Conservation (phyloP, 768 basidiomycete species). For the Hypholoma sublateritium region DNA sequence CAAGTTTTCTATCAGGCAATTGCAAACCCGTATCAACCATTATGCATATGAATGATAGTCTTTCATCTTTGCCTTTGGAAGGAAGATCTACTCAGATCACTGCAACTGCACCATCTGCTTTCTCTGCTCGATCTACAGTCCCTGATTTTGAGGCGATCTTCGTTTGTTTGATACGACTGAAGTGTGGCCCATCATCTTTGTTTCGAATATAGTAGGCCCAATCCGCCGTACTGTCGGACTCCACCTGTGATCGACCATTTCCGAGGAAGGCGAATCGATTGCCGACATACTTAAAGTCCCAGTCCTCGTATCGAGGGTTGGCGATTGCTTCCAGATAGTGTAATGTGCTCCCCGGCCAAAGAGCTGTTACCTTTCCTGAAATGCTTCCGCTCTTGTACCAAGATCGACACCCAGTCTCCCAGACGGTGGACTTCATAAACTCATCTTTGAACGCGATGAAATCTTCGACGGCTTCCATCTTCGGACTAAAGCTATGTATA, state of each 20-base stretch:
- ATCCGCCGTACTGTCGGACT: constrained; percentile 26
- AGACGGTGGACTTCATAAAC: constrained; percentile 34
- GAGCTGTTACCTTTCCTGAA: constrained; percentile 26
- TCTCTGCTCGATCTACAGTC: background rate
- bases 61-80: too few species aligned
- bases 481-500: constrained; percentile 34
- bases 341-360: constrained; percentile 31
- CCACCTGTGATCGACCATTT: constrained; percentile 29
- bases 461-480: constrained; percentile 32
- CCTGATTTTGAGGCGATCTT: constrained; percentile 2
- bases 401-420: constrained; percentile 28
- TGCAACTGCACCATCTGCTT: too few species aligned
- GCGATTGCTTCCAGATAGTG: constrained; percentile 29
- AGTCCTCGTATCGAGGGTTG: constrained; percentile 30
- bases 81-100: too few species aligned
- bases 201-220: constrained; percentile 27
- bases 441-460: constrained; percentile 31
- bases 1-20: too few species aligned
- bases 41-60: too few species aligned
- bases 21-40: too few species aligned
- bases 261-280: constrained; percentile 31
- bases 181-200: constrained; percentile 15
- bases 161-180: constrained; percentile 15
- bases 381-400: constrained; percentile 28
- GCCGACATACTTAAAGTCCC: constrained; percentile 26